Base-by-base conservation (phyloP, 1,139 yeast genomes). In the Debaryomycetaceae sp. region DNA sequence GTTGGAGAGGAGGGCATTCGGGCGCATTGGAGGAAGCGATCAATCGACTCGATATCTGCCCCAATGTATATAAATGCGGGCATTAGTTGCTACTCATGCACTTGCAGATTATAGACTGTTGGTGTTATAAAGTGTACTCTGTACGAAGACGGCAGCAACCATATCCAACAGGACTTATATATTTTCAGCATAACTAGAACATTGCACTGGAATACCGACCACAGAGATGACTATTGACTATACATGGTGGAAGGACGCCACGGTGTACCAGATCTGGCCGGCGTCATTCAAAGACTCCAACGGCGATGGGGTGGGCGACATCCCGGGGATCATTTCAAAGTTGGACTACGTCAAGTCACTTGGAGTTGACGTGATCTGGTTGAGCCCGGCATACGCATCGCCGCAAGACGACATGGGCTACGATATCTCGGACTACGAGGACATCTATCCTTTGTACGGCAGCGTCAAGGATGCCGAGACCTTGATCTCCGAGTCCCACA, bases 351-450 rank as follows among this genome's bases (percentile, higher is more conserved):
- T 80, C 55, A 71, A 76, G 55, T 62, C 62, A 20, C 65, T 80
- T 39, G 84, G 84, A 1, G 68, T 69, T 20, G 82, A 78, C 49
- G 68, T 77, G 33, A 63, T 80, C 37, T 80, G 85, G 85, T 62
- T 80, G 47, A 75, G 78, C 27, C 85, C 85, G 35, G 75, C 76
- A 68, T 79, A 70, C 60, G 80, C 76, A 49, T 76, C 82, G 2
- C 85, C 85, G 4, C 80, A 76, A 54, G 77, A 75, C 39, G 85
- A 80, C 54, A 80, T 80, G 84, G 85, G 85, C 2, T 80, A 80
- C 57, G 85, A 80, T 55, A 77, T 80, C 51, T 64, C 77, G 34
- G 75, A 80, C 59, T 80, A 80, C 58, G 69, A 76, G 54, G 68
- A 62, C 13, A 69, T 80, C 35, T 72, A 78, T 57, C 75, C 78